Evolutionary conservation across 164 flowering plant species (phyloP), one percentile per base, ranked within the genome.

Genomic region (Malania oleifera): DNA sequence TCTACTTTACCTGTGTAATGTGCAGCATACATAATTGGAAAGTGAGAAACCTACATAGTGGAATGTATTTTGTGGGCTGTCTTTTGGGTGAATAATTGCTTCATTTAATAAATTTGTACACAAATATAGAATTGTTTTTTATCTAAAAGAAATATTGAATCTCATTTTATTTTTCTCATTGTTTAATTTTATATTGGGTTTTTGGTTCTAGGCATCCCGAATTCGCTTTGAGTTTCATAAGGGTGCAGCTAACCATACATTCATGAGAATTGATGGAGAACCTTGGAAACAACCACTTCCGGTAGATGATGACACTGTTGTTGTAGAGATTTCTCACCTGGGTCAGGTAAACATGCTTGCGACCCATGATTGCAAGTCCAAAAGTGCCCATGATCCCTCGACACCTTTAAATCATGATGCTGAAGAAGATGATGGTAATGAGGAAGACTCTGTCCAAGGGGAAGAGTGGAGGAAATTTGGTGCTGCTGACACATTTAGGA

Each of bases 381-480:
- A 52, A 18, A 52, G 55, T 18, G 2, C 27, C 11, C 11, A 18
- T 12, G 35, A 52, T 52, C 23, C 55, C 55, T 15, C 54, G 12
- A 24, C 29, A 50, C 54, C 29, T 50, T 52, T 37, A 1, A 19
- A 17, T 52, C 38, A 18, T 52, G 55, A 31, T 26, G 55, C 20
- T 5, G 55, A 52, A 22, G 55, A 52, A 27, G 55, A 31, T 1
- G 37, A 27, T 11, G 11, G 38, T 17, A 19, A 28, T 17, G 55
- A 28, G 12, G 55, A 52, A 1, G 80, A 76, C 15, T 51, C 73
- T 10, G 59, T 41, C 8, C 34, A 20, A 13, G 77, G 59, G 7
- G 84, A 72, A 11, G 91, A 80, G 49, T 57, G 72, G 72, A 86
- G 82, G 70, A 95, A 91, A 63, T 89, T 95, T 56, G 99, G 99